Base-by-base conservation (phyloP, 169 alveolate genomes). In the Blepharisma undulans region DNA sequence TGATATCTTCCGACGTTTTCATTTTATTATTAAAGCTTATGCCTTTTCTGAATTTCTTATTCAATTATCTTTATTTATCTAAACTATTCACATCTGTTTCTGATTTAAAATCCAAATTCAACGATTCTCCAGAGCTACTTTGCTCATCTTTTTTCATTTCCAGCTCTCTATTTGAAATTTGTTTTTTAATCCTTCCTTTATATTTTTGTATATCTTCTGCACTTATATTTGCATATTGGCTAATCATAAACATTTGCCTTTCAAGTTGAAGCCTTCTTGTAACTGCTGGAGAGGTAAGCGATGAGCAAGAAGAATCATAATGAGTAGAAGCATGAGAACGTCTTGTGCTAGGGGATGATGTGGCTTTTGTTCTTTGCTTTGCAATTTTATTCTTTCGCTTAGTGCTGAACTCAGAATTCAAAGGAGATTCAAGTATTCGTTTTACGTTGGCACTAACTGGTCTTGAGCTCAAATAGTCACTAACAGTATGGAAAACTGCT, bases 401-500 rank as follows among this genome's bases (percentile, higher is more conserved):
- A 48, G 66, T 48, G 66, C 66, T 48, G 12, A 48, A 48, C 10
- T 48, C 66, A 48, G 66, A 48, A 48, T 48, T 48, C 7, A 48
- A 18, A 48, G 66, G 66, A 48, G 66, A 48, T 48, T 48, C 66
- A 48, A 48, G 71, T 72, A 59, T 76, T 89, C 88, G 91, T 93
- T 48, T 48, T 48, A 48, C 66, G 66, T 74, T 79, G n/a, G 89
- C 77, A 21, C 71, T 82, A 10, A 60, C 89, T 25, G 89, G 89
- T 21, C 89, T 22, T 21, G 89, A 36, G 7, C 36, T 60, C 14
- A 82, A 30, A 60, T 82, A 82, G 27, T 82, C 89, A 82, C 34
- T 82, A 22, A 60, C 89, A n/a, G 48, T 74, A 21, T 33, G 33
- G 34, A 32, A 82, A 30, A 82, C 22, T 34, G 74, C 71, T 21